A percentile compares a stretch with the other conserved stretches of the same genome.
phyloP scores from a whole-genome alignment of 352 stramenopile genomes.

The Phytophthora capsici region DNA sequence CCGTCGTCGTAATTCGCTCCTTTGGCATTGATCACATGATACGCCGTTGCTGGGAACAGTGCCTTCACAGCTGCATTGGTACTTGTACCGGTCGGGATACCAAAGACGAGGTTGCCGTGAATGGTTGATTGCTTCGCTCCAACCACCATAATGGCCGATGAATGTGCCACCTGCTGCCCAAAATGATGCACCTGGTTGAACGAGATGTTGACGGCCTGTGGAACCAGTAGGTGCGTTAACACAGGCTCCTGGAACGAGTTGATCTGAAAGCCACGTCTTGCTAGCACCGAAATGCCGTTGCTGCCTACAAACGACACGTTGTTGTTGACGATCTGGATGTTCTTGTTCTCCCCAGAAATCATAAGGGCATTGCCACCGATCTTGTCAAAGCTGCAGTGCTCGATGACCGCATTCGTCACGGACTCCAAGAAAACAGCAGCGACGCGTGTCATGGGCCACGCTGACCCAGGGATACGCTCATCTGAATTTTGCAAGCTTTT shows the following conservation, averaged over 20 bases:
- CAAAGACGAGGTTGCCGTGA: slow-evolving; percentile 65
- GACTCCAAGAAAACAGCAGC: slow-evolving; percentile 74
- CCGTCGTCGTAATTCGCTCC: slow-evolving; percentile 38
- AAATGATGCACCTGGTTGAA: slow-evolving; percentile 82
- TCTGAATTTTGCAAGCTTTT: slow-evolving; percentile 25
- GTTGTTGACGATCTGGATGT: slow-evolving; percentile 66
- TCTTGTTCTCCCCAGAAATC: slow-evolving; percentile 61
- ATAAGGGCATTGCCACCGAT: slow-evolving; percentile 76
- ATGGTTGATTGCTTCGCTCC: slow-evolving; percentile 57
- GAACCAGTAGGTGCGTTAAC: slow-evolving; percentile 48
- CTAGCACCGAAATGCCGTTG: slow-evolving; percentile 57
- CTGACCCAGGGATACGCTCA: slow-evolving; percentile 44
- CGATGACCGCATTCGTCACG: slow-evolving; percentile 49
- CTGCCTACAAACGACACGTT: slow-evolving; percentile 72
- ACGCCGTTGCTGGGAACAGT: slow-evolving; percentile 29
- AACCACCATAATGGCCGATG: slow-evolving; percentile 60
- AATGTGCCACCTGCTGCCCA: slow-evolving; percentile 56
- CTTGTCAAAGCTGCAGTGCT: slow-evolving; percentile 73
- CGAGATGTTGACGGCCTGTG: slow-evolving; percentile 56
- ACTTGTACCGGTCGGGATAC: slow-evolving; percentile 31
- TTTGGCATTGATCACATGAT: slow-evolving; percentile 55
- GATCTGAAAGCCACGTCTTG: slow-evolving; percentile 32
- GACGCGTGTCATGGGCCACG: slow-evolving; percentile 65
- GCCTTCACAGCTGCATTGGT: neutral
- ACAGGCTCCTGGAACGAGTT: slow-evolving; percentile 52